Evolutionary conservation across 139 green algal species (phyloP).

Genomic region (Diplosphaera chodatii): DNA sequence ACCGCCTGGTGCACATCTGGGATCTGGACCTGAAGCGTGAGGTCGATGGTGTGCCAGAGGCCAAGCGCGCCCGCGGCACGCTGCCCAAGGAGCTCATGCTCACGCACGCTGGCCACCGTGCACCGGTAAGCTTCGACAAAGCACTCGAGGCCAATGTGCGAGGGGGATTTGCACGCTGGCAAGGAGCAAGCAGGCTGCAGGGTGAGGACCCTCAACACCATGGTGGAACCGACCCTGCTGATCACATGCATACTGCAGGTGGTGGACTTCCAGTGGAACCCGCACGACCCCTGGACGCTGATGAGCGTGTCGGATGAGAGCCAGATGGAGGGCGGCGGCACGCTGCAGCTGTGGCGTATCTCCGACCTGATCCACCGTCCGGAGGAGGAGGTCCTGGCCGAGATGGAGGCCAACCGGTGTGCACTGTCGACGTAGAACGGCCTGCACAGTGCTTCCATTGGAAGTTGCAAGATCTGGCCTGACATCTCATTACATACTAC

Average conservation of each 20-base stretch:
- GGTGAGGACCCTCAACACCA: too few species aligned
- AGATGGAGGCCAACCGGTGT: conserved; percentile 61
- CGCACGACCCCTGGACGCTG: conserved; percentile 68
- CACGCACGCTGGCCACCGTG: conserved; percentile 74
- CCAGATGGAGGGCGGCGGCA: conserved; percentile 44
- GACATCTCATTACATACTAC: too few species aligned
- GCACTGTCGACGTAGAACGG: too few species aligned
- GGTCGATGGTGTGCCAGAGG: background rate
- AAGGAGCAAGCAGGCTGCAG: too few species aligned
- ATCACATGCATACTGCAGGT: too few species aligned
- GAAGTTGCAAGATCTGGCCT: too few species aligned
- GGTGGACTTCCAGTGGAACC: conserved; percentile 93
- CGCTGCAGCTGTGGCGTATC: conserved; percentile 77
- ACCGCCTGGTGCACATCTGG: conserved; percentile 72
- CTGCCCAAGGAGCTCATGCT: conserved; percentile 67
- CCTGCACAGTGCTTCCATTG: too few species aligned
- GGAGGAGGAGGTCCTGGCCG: conserved; percentile 54
- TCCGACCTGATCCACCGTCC: conserved; percentile 76
- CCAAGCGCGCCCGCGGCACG: conserved; percentile 13
- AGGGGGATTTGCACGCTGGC: too few species aligned
- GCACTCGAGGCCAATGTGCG: too few species aligned
- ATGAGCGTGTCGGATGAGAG: conserved; percentile 70
- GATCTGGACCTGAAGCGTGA: conserved; percentile 25
- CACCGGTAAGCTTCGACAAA: too few species aligned
- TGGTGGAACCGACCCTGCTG: too few species aligned